Evolutionary conservation across 2,329 filamentous ascomycete genomes (phyloP).

Genomic region (Westerdykella ornata): DNA sequence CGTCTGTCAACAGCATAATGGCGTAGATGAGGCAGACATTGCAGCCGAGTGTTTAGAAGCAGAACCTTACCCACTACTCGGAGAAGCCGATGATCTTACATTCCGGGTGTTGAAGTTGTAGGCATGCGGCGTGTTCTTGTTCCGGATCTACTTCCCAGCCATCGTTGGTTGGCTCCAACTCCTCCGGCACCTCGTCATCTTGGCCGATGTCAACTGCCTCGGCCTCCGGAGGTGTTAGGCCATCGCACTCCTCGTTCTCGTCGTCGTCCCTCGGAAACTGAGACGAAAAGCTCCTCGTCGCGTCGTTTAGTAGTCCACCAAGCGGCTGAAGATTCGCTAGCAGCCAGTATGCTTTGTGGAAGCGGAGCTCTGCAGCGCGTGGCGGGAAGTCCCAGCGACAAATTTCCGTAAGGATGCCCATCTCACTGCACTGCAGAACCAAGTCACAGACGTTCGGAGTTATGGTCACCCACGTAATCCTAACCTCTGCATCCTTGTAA

Average conservation of each 20-base stretch:
- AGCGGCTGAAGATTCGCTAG: slow-evolving; percentile 15
- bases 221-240: not conserved
- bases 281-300: too few species aligned
- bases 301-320: slow-evolving; percentile 9
- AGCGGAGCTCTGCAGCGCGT: slow-evolving; percentile 16
- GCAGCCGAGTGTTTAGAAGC: too few species aligned
- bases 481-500: slow-evolving; percentile 14
- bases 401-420: slow-evolving; percentile 5
- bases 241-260: slow-evolving; percentile 1
- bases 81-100: slow-evolving; percentile 6
- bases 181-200: not conserved
- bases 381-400: slow-evolving; percentile 12
- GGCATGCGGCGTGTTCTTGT: too few species aligned
- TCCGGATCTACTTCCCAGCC: not conserved
- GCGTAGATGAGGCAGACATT: too few species aligned
- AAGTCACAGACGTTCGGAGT: slow-evolving; percentile 3
- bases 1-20: too few species aligned
- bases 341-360: slow-evolving; percentile 27
- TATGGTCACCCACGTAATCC: slow-evolving; percentile 26
- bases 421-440: not conserved
- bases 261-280: slow-evolving; percentile 1
- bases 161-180: not conserved
- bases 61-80: slow-evolving; percentile 6
- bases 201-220: not conserved
- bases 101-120: not conserved